These are phyloP conservation scores for Claviceps arundinis DNA, from an alignment of 2,329 filamentous ascomycete species.

Conservation along the genomic window DNA sequence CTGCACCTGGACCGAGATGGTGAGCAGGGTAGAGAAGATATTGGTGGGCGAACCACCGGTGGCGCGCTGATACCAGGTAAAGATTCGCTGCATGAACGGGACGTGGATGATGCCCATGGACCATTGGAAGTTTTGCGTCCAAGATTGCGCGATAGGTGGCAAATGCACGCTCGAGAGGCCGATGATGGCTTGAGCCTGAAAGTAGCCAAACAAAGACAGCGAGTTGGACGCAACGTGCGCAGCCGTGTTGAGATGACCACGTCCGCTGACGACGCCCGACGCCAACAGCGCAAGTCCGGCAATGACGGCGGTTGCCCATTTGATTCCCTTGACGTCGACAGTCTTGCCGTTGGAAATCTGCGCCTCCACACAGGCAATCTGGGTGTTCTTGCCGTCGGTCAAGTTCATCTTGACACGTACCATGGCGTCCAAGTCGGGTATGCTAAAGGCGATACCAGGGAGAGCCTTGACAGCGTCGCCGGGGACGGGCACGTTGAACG, in stretches of 20 bases:
- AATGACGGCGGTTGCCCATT: constrained; percentile 79
- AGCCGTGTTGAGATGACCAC: constrained; percentile 89
- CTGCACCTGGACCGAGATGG: constrained; percentile 70
- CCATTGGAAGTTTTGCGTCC: constrained; percentile 97
- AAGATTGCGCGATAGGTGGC: constrained; percentile 75
- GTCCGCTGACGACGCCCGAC: constrained; percentile 74
- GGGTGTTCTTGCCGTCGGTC: constrained; percentile 38
- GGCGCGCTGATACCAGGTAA: constrained; percentile 88
- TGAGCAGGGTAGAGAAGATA: constrained; percentile 59
- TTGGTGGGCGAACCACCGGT: constrained; percentile 75
- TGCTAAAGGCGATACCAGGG: constrained; percentile 71
- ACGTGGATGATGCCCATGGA: constrained; percentile 88
- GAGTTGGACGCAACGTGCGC: constrained; percentile 88
- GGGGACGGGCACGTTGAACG: constrained; percentile 50
- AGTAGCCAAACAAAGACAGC: constrained; percentile 80
- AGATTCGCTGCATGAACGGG: constrained; percentile 68
- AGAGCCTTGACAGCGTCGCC: constrained; percentile 46
- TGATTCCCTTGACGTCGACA: constrained; percentile 73
- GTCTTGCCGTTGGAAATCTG: constrained; percentile 81
- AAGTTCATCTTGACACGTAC: constrained; percentile 70
- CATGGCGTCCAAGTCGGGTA: constrained; percentile 80
- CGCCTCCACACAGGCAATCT: constrained; percentile 75
- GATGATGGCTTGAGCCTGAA: constrained; percentile 84
- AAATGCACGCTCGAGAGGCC: constrained; percentile 69
- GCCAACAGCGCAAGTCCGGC: constrained; percentile 70